These are phyloP conservation scores for Avena insularis DNA, from an alignment of 176 grass and related monocot species.

Conservation along the genomic window DNA sequence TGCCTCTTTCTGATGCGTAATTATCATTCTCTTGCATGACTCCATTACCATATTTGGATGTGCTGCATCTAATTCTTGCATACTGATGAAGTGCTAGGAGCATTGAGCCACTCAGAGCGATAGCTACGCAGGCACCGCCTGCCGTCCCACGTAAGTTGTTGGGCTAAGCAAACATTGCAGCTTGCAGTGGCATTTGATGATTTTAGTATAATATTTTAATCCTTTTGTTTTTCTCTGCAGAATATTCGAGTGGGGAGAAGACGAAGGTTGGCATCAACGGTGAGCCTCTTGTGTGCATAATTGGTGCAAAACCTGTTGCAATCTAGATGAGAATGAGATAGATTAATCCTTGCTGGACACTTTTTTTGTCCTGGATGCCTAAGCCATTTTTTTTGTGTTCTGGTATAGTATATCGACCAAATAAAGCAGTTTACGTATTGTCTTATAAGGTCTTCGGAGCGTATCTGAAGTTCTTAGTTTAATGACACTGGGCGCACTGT, in stretches of 20 bases:
- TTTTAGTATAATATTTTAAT: not conserved
- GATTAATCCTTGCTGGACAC: not conserved
- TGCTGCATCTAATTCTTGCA: not conserved
- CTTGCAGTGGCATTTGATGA: not conserved
- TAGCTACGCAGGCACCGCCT: constrained; percentile 78
- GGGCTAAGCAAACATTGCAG: constrained; percentile 4
- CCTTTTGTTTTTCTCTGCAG: constrained; percentile 51
- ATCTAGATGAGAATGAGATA: not conserved
- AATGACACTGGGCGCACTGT: not conserved
- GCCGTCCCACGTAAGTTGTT: constrained; percentile 63
- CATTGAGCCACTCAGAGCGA: constrained; percentile 70
- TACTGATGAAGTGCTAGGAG: constrained; percentile 55
- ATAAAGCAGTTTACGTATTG: not conserved
- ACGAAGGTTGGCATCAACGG: constrained; percentile 93
- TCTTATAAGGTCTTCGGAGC: not conserved
- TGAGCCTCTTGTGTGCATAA: constrained; percentile 45
- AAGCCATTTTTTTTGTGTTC: not conserved
- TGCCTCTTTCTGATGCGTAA: not conserved
- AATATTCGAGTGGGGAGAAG: constrained; percentile 76
- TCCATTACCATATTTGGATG: not conserved
- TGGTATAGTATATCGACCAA: not conserved
- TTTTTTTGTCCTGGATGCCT: not conserved
- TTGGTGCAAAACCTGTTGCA: not conserved
- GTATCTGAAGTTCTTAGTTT: not conserved
- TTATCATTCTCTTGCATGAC: not conserved